Evolutionary conservation across 2,329 filamentous ascomycete genomes (phyloP).

Genomic region (Penicillium occitanis): DNA sequence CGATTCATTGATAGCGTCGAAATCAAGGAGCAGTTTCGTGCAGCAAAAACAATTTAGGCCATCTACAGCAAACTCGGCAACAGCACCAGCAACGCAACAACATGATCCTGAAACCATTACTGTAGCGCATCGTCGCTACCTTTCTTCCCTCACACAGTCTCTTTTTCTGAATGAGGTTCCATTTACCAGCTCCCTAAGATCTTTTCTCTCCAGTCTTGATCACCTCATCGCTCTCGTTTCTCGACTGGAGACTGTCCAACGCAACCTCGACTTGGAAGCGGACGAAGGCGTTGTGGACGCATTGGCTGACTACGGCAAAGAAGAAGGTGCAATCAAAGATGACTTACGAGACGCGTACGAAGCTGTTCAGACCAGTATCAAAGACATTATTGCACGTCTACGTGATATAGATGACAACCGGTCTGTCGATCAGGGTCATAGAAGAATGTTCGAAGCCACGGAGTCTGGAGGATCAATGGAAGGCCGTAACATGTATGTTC

Average conservation of each 20-base stretch:
- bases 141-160: conserved; percentile 60
- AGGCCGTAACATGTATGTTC: conserved; percentile 57
- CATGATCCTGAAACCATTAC: conserved; percentile 85
- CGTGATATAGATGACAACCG: conserved; percentile 61
- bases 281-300: conserved; percentile 80
- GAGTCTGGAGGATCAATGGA: conserved; percentile 25
- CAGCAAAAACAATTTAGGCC: background rate
- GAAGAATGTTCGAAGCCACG: conserved; percentile 35
- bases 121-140: conserved; percentile 73
- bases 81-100: conserved; percentile 32
- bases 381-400: conserved; percentile 57
- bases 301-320: conserved; percentile 67
- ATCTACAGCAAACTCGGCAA: conserved; percentile 14
- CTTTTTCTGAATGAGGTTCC: conserved; percentile 45
- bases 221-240: conserved; percentile 74
- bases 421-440: conserved; percentile 35
- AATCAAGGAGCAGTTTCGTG: background rate
- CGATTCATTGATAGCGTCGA: conserved; percentile 25
- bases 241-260: conserved; percentile 74
- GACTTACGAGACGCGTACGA: conserved; percentile 65
- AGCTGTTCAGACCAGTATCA: conserved; percentile 66
- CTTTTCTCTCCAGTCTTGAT: conserved; percentile 61
- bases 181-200: conserved; percentile 43
- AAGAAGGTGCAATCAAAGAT: conserved; percentile 67
- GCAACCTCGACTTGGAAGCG: conserved; percentile 73